phyloP scores from a whole-genome alignment of 192 early-diverging fungal species.

The Coemansia sp. region DNA sequence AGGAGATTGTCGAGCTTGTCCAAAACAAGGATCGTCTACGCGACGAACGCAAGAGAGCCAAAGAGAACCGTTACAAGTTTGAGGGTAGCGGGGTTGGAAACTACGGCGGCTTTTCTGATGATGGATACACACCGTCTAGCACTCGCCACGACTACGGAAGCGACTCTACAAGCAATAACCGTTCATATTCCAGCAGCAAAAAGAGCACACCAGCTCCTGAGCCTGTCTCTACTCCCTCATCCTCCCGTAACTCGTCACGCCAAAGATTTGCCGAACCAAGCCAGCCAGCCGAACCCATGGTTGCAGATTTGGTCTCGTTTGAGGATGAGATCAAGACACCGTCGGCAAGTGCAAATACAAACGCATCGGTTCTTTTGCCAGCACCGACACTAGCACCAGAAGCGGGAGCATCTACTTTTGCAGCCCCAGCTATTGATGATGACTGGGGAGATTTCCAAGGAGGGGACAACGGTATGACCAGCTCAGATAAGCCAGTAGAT shows the following conservation, averaged over 20 bases:
- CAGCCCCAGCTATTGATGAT: constrained; percentile 53
- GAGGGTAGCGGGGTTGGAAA: not conserved
- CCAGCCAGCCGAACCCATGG: constrained; percentile 35
- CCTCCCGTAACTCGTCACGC: constrained; percentile 28
- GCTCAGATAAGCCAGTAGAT: constrained; percentile 6
- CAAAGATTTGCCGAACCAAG: constrained; percentile 22
- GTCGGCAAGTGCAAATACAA: constrained; percentile 16
- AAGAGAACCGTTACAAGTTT: constrained; percentile 79
- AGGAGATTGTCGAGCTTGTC: constrained; percentile 84
- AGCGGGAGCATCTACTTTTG: constrained; percentile 23
- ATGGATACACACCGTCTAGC: constrained; percentile 28
- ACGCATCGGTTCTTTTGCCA: constrained; percentile 22
- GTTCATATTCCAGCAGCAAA: constrained; percentile 21
- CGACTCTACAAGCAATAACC: constrained; percentile 39
- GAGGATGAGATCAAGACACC: constrained; percentile 38
- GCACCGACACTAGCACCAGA: constrained; percentile 4
- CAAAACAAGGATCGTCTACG: constrained; percentile 76
- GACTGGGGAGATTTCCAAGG: constrained; percentile 81
- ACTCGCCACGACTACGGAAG: constrained; percentile 28
- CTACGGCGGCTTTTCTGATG: constrained; percentile 74
- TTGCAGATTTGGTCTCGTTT: constrained; percentile 49
- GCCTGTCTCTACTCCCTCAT: constrained; percentile 16
- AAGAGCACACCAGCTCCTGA: constrained; percentile 18
- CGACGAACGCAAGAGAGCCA: constrained; percentile 85
- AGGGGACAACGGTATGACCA: constrained; percentile 1